phyloP scores from a whole-genome alignment of 2,329 filamentous ascomycete genomes.

The Clonostachys solani region DNA sequence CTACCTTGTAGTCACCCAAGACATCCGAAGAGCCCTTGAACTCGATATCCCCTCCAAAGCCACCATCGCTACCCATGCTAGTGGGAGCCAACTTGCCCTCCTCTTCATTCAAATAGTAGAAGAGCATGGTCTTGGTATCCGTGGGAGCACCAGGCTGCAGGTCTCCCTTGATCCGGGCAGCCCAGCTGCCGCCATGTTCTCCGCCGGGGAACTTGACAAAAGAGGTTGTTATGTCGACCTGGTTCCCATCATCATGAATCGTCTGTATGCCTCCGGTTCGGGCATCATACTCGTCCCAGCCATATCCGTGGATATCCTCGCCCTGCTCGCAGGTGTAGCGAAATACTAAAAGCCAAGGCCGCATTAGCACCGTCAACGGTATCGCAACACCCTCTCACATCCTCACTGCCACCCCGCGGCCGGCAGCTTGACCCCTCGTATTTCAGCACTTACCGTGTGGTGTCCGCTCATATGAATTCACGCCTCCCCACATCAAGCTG shows the following conservation, averaged over 20 bases:
- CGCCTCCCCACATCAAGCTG: conserved; percentile 83
- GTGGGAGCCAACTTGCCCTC: conserved; percentile 69
- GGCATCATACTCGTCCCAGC: conserved; percentile 96
- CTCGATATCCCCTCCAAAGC: conserved; percentile 57
- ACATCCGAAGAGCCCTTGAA: conserved; percentile 66
- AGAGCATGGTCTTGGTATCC: conserved; percentile 68
- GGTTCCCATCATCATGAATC: conserved; percentile 86
- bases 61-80: conserved; percentile 41
- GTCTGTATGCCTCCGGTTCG: conserved; percentile 82
- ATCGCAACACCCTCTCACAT: no score
- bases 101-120: conserved; percentile 72
- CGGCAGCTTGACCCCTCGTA: no score
- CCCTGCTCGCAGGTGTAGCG: conserved; percentile 95
- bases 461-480: conserved; percentile 72
- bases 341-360: conserved; percentile 51
- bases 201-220: conserved; percentile 93
- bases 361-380: no score
- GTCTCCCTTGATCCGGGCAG: conserved; percentile 77
- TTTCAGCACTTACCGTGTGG: conserved; percentile 60
- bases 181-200: conserved; percentile 85
- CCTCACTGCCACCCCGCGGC: no score
- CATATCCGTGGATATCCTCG: conserved; percentile 90
- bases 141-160: conserved; percentile 65
- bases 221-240: conserved; percentile 84
- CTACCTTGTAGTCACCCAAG: conserved; percentile 76